A percentile compares a stretch with the other conserved stretches of the same genome.
Conservation (phyloP, 176 grass and related monocot genomes). For the Tillandsia fasciculata region DNA sequence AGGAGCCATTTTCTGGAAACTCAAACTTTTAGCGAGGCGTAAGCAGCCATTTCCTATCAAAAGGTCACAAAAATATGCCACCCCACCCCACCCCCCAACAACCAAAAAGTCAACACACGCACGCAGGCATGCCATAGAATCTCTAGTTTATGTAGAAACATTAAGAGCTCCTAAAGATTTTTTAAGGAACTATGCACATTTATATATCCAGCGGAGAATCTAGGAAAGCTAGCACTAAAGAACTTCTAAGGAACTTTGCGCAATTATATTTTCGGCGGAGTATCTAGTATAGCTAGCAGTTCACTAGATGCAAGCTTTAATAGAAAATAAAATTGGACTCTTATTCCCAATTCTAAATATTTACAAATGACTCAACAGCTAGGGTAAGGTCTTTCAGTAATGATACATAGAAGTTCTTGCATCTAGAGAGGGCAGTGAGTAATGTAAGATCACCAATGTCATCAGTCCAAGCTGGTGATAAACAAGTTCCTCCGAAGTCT, state of each 20-base stretch:
- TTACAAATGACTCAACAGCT: background rate
- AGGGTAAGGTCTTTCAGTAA: background rate
- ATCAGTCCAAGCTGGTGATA: background rate
- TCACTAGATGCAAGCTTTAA: background rate
- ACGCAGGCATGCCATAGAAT: too few species aligned
- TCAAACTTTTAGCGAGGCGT: background rate
- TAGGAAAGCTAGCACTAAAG: background rate
- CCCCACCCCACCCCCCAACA: too few species aligned
- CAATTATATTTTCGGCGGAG: background rate
- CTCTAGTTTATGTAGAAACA: too few species aligned
- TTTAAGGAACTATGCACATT: too few species aligned
- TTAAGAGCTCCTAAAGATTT: too few species aligned
- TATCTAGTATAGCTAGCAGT: background rate
- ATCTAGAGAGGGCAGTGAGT: background rate
- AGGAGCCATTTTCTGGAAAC: background rate
- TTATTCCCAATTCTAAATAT: conserved; percentile 5
- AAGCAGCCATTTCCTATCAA: too few species aligned
- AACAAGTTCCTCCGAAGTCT: background rate
- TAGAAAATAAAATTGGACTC: background rate
- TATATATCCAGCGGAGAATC: too few species aligned
- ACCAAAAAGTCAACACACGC: too few species aligned
- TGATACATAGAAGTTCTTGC: background rate
- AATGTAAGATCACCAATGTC: background rate
- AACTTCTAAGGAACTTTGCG: background rate
- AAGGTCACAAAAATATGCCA: too few species aligned